phyloP scores from a whole-genome alignment of 2,329 filamentous ascomycete genomes.

The Penicillium corylophilum region DNA sequence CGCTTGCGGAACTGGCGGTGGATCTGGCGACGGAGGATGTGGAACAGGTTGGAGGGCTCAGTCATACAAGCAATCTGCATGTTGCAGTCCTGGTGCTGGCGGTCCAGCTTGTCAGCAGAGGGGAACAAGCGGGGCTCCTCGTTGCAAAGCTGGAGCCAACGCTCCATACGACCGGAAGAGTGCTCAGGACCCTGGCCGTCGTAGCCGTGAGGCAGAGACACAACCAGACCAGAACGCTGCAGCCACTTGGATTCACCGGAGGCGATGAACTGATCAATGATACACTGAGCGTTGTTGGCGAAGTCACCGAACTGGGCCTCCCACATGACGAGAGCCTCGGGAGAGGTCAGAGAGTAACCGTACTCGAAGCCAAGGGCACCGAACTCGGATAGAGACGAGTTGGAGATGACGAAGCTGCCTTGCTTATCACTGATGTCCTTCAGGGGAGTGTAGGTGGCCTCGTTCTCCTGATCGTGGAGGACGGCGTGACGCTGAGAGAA shows the following conservation, averaged over 20 bases:
- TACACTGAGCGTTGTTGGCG: constrained; percentile 98
- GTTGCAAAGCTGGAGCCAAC: constrained; percentile 95
- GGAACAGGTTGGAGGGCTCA: constrained; percentile 93
- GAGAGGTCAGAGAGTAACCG: constrained; percentile 94
- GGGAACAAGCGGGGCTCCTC: constrained; percentile 96
- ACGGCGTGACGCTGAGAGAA: constrained; percentile 98
- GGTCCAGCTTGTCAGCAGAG: constrained; percentile 79
- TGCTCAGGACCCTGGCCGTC: constrained; percentile 98
- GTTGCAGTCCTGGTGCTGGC: constrained; percentile 99
- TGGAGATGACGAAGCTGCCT: constrained; percentile 93
- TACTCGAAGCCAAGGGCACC: constrained; percentile 92
- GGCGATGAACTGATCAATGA: constrained; percentile 98
- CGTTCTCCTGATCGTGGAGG: constrained; percentile 94
- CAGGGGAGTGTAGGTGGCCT: constrained; percentile 88
- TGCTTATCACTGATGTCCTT: constrained; percentile 88
- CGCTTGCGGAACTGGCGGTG: constrained; percentile 99
- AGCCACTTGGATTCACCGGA: constrained; percentile 99
- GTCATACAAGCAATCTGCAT: constrained; percentile 99
- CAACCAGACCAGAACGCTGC: constrained; percentile 92
- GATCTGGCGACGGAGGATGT: constrained; percentile 94
- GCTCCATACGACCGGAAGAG: constrained; percentile 94
- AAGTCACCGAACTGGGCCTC: constrained; percentile 99
- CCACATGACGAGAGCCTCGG: constrained; percentile 98
- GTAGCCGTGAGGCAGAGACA: constrained; percentile 96
- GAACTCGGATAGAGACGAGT: constrained; percentile 80